Evolutionary conservation across 257 asterid species (phyloP).

Genomic region (Jasminum sambac): DNA sequence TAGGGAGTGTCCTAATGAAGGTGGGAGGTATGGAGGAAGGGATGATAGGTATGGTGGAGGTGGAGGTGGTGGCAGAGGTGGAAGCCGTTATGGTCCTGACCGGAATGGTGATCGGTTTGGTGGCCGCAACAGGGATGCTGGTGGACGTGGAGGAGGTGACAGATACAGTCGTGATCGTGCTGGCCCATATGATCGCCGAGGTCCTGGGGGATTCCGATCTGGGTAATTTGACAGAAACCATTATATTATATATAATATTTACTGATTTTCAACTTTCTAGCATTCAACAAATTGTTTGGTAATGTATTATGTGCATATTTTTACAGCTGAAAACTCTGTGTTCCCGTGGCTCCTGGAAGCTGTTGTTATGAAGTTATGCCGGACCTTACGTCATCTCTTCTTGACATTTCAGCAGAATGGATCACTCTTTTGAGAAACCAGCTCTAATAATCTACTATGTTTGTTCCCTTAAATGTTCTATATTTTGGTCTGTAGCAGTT

Average conservation of each 20-base stretch:
- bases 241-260: not conserved
- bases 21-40: slow-evolving; percentile 62
- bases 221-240: slow-evolving; percentile 24
- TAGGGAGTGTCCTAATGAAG: slow-evolving; percentile 80
- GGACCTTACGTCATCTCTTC: slow-evolving; percentile 18
- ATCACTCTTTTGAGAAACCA: slow-evolving; percentile 43
- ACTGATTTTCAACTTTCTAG: not conserved
- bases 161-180: slow-evolving; percentile 72
- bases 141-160: slow-evolving; percentile 68
- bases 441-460: slow-evolving; percentile 51
- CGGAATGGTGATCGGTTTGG: slow-evolving; percentile 63
- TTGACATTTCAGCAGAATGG: slow-evolving; percentile 35
- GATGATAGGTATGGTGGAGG: slow-evolving; percentile 45
- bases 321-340: slow-evolving; percentile 46
- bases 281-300: slow-evolving; percentile 17
- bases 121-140: slow-evolving; percentile 55
- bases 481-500: slow-evolving; percentile 42
- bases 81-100: slow-evolving; percentile 68
- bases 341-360: slow-evolving; percentile 37
- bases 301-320: slow-evolving; percentile 16
- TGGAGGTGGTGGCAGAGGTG: slow-evolving; percentile 31
- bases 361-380: slow-evolving; percentile 27
- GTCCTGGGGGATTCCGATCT: slow-evolving; percentile 54
- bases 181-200: slow-evolving; percentile 86
- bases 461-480: slow-evolving; percentile 60